Conservation (phyloP, 768 basidiomycete species). For the Suillus lakei region DNA sequence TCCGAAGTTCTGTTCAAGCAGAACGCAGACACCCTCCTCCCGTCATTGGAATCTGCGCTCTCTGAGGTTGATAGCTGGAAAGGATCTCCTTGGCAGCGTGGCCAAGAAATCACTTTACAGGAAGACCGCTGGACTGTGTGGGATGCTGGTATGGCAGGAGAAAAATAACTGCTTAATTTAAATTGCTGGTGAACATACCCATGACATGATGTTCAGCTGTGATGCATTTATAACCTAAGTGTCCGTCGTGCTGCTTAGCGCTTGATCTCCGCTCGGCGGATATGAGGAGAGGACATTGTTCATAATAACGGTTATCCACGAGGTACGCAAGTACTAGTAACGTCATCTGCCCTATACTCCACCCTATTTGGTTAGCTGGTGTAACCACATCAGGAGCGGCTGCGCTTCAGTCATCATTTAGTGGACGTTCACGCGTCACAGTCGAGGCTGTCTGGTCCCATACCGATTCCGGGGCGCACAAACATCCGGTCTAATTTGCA, state of each 20-base stretch:
- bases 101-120: not conserved
- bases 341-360: not conserved
- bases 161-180: not conserved
- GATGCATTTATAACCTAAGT: not conserved
- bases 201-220: not conserved
- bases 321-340: not conserved
- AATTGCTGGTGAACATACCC: not conserved
- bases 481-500: not conserved
- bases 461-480: not conserved
- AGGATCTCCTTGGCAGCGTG: not conserved
- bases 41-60: not conserved
- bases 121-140: conserved; percentile 20
- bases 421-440: not conserved
- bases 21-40: not conserved
- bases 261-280: not conserved
- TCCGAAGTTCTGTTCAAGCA: not conserved
- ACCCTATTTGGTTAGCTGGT: not conserved
- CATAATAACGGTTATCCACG: not conserved
- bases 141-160: conserved; percentile 15
- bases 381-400: not conserved
- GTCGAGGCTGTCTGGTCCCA: not conserved
- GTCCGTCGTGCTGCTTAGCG: not conserved
- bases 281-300: not conserved
- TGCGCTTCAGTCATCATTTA: not conserved
- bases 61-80: not conserved